These are phyloP conservation scores for Mollisiaceae sp. DNA, from an alignment of 2,329 filamentous ascomycete genomes.

Conservation along the genomic window DNA sequence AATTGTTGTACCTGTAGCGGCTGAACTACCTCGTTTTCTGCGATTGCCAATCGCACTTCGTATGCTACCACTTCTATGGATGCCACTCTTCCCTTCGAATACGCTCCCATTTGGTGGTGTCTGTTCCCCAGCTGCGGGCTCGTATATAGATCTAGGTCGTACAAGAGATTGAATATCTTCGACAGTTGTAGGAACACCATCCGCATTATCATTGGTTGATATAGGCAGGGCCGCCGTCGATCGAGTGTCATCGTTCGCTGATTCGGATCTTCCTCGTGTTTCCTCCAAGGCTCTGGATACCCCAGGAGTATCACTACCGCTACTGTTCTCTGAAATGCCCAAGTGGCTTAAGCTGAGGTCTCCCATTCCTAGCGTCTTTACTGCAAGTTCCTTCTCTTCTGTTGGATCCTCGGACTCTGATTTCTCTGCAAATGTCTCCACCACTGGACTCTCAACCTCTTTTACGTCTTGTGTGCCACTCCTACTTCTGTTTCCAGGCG, in stretches of 20 bases:
- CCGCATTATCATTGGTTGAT: conserved; percentile 28
- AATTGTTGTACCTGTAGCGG: conserved; percentile 62
- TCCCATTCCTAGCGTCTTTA: conserved; percentile 87
- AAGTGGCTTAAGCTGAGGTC: conserved; percentile 89
- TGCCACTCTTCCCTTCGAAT: conserved; percentile 62
- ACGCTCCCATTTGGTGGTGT: conserved; percentile 70
- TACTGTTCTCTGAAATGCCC: conserved; percentile 71
- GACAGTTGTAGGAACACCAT: conserved; percentile 29
- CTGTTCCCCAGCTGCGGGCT: conserved; percentile 59
- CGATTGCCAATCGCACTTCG: conserved; percentile 64
- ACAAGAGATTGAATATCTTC: conserved; percentile 36
- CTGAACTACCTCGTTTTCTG: conserved; percentile 83
- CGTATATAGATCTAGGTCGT: conserved; percentile 57
- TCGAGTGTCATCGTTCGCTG: conserved; percentile 34
- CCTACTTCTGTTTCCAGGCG: conserved; percentile 54
- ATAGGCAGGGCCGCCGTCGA: conserved; percentile 5
- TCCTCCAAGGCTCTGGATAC: conserved; percentile 53
- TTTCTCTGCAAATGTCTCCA: conserved; percentile 43
- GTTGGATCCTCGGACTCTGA: conserved; percentile 39
- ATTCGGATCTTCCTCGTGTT: conserved; percentile 35
- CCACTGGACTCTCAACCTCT: conserved; percentile 39
- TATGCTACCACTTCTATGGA: conserved; percentile 65
- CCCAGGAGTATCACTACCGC: conserved; percentile 59
- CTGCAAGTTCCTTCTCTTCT: conserved; percentile 72
- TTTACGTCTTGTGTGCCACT: conserved; percentile 43